Evolutionary conservation across 2,329 filamentous ascomycete genomes (phyloP).

Genomic region (Simplicillium sp.): DNA sequence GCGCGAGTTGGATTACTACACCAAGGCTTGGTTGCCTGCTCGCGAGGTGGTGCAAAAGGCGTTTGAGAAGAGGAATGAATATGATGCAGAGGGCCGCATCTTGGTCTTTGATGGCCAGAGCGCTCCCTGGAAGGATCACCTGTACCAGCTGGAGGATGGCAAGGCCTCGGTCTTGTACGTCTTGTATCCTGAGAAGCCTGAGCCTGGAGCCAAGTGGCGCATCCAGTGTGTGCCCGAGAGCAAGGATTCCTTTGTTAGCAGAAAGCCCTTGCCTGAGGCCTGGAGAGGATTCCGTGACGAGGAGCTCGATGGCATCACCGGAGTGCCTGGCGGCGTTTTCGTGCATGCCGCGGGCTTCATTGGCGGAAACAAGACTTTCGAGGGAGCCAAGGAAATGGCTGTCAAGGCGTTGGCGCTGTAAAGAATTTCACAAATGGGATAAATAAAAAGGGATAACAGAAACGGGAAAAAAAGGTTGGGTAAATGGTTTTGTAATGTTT

Average conservation of each 20-base stretch:
- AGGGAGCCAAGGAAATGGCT: constrained; percentile 82
- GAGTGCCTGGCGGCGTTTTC: constrained; percentile 72
- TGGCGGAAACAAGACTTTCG: constrained; percentile 85
- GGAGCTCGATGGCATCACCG: constrained; percentile 64
- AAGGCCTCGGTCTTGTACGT: constrained; percentile 65
- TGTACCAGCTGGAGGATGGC: constrained; percentile 73
- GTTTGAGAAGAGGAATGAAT: constrained; percentile 57
- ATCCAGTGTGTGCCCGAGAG: constrained; percentile 84
- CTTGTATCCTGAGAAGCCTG: constrained; percentile 76
- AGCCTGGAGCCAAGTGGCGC: constrained; percentile 75
- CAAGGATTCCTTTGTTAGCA: constrained; percentile 81
- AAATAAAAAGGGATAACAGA: background rate
- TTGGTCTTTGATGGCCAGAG: constrained; percentile 69
- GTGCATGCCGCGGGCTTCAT: constrained; percentile 95
- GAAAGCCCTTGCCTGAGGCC: constrained; percentile 79
- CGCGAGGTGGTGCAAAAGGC: constrained; percentile 68
- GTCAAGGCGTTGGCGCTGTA: constrained; percentile 54
- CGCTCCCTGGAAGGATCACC: constrained; percentile 93
- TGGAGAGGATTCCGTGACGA: constrained; percentile 90
- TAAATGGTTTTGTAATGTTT: background rate
- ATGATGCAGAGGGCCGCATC: constrained; percentile 67
- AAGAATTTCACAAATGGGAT: background rate
- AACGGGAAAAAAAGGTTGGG: background rate
- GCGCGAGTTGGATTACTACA: constrained; percentile 68
- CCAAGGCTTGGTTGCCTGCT: constrained; percentile 76